Evolutionary conservation across 352 stramenopile genomes (phyloP), one percentile per base, ranked within the genome.

Genomic region (Pseudoperonospora humuli): DNA sequence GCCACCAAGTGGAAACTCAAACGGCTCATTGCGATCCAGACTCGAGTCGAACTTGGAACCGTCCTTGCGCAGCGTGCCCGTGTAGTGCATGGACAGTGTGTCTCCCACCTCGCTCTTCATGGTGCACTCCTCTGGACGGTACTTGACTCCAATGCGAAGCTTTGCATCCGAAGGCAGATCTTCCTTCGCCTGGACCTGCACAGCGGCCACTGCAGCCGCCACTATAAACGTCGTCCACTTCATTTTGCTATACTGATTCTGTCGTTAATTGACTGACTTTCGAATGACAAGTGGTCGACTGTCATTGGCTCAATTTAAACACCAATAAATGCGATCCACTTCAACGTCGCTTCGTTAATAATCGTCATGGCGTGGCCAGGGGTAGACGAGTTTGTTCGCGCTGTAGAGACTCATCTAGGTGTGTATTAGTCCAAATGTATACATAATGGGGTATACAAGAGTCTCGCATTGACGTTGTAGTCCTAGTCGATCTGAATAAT

Each of bases 1-100:
- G 15, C 75, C 45, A 28, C 93, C 91, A 38, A 98, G 93, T 40
- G 86, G 90, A 57, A 99, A 98, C 21, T 95, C 90, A 36, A 96
- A 96, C 3, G 95, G 94, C 57, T 74, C 44, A 49, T 90, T 89
- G 50, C 95, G 92, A 50, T 97, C 89, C 50, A 97, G 75, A 24
- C 87, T 97, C 45, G 86, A 97, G 73, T 99, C 95, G 61, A 99
- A 99, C 58, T 98, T 92, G 51, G 83, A 96, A 41, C 96, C 96
- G 67, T 97, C 90, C 58, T 96, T 96, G 56, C 76, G 83, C 25
- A 98, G 64, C 21, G 79, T 97, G 29, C 96, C 96, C 34, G 88
- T 96, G 83, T 98, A 98, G 74, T 97, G 88, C 58, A 97, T 96
- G 43, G 84, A 95, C 19, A 98, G 76, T 57, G 93, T 84, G 56